A percentile compares a stretch with the other conserved stretches of the same genome.
Evolutionary conservation across 202 grass and related monocot genomes (phyloP).

Genomic region (Brachypodium distachyon): DNA sequence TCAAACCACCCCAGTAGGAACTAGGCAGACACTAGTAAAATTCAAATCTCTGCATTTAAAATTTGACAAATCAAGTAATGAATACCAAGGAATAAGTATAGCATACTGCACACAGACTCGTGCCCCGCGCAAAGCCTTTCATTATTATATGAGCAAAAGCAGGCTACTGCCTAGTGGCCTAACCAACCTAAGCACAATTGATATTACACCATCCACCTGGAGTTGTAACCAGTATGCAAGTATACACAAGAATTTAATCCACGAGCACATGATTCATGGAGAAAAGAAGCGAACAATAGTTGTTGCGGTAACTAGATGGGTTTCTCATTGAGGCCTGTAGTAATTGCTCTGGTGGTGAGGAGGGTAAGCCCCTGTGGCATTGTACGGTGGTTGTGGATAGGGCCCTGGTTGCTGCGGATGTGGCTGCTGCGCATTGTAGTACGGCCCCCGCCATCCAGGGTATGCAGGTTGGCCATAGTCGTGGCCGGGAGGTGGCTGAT

Average conservation of each 20-base stretch:
- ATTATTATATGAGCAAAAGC: constrained; percentile 55
- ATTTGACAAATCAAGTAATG: too few relatives aligned
- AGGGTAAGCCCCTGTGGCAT: constrained; percentile 52
- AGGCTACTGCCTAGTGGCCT: constrained; percentile 19
- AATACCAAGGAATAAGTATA: too few relatives aligned
- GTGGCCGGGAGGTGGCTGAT: constrained; percentile 43
- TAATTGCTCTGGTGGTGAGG: constrained; percentile 58
- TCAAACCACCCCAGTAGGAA: too few relatives aligned
- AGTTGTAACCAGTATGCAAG: constrained; percentile 1
- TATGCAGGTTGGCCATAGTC: constrained; percentile 86
- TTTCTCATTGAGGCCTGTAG: constrained; percentile 66
- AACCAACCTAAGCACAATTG: constrained; percentile 8
- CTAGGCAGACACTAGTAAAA: too few relatives aligned
- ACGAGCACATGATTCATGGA: constrained; percentile 2
- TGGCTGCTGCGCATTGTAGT: constrained; percentile 68
- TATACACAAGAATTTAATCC: constrained; percentile 19
- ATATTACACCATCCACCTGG: constrained; percentile 28
- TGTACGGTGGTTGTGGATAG: constrained; percentile 54
- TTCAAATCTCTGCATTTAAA: too few relatives aligned
- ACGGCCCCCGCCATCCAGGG: constrained; percentile 81
- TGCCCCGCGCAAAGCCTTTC: too few relatives aligned
- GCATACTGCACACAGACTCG: too few relatives aligned
- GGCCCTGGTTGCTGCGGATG: constrained; percentile 42
- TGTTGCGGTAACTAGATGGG: background rate
- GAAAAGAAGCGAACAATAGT: constrained; percentile 14